phyloP scores from a whole-genome alignment of 2,329 filamentous ascomycete species.

The Chrysoporthe puriensis region DNA sequence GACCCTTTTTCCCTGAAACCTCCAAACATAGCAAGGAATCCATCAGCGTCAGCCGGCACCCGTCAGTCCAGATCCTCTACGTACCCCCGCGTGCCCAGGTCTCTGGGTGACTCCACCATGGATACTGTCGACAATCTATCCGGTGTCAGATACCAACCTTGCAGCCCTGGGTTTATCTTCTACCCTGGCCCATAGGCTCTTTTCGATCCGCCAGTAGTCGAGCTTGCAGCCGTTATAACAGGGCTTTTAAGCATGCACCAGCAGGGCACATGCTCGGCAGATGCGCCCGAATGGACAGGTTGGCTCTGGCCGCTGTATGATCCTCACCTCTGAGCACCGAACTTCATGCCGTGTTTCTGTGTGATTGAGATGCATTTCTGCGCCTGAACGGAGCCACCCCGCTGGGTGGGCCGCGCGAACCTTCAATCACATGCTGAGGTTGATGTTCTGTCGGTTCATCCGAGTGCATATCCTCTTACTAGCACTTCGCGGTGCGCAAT shows the following conservation, averaged over 20 bases:
- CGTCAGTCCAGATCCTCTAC: not conserved
- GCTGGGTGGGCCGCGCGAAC: not conserved
- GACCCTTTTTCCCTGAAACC: not conserved
- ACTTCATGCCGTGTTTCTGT: not conserved
- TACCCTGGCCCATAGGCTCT: not conserved
- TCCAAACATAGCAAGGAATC: not conserved
- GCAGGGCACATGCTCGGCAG: conserved; percentile 23
- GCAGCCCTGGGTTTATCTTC: not conserved
- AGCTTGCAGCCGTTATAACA: conserved; percentile 14
- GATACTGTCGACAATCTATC: conserved; percentile 14
- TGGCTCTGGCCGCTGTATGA: conserved; percentile 10
- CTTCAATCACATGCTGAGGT: not conserved
- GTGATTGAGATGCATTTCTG: not conserved
- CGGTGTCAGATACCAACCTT: conserved; percentile 23
- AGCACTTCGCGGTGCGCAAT: not conserved
- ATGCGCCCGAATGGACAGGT: conserved; percentile 13
- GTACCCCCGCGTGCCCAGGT: not conserved
- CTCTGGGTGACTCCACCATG: not conserved
- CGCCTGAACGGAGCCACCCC: not conserved
- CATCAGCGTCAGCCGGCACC: not conserved
- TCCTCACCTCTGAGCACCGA: conserved; percentile 1
- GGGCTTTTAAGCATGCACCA: conserved; percentile 12
- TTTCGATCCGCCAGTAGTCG: conserved; percentile 1
- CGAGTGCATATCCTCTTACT: not conserved
- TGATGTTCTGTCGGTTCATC: not conserved